Base-by-base conservation (phyloP, 1,284 basidiomycete species). In the Moesziomyces sp. region DNA sequence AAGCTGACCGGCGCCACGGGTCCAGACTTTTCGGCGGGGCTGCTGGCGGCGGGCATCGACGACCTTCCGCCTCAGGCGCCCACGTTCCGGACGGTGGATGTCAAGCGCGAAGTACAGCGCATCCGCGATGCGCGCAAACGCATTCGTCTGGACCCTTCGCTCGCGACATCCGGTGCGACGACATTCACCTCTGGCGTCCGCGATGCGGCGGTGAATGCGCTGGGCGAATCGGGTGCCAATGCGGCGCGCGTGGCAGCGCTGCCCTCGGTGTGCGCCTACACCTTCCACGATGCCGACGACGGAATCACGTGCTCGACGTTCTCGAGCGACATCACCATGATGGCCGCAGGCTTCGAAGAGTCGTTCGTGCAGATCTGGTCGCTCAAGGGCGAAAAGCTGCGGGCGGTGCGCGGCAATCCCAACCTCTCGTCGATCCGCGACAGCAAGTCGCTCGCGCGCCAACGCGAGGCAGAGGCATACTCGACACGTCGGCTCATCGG, bases 291-390 rank as follows among this genome's bases (percentile, higher is more conserved):
- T 56, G 82, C 81, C 5, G 82, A 81, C 46, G 82, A 84, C 55
- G 82, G 82, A 24, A 88, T 92, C 16, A 93, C 94, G 3, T 94
- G 92, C 76, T 91, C 90, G 58, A 90, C 91, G 16, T 97, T 99
- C 81, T 98, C 96, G 18, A 88, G 89, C 51, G 97, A 99, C 84
- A 91, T 91, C 0, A 92, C 94, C 7, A 85, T 99, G n/a, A 90
- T 99, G 89, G 97, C 96, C 1, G 93, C 92, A 28, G 97, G 97
- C 0, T 98, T 97, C 80, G 89, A 93, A 40, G 96, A 99, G 85
- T 97, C 95, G 79, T 96, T 94, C 78, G 91, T 99, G 64, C 89
- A 95, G 58, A 77, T 99, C 61, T 99, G 97, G 96, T 97, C 90
- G 82, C 85, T 98, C 58, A 97, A 95, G 80, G 93, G 93, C 21